A percentile compares a stretch with the other conserved stretches of the same genome.
Conservation (phyloP, 1,139 yeast genomes). For the Keqinozyma sinolaborantium region DNA sequence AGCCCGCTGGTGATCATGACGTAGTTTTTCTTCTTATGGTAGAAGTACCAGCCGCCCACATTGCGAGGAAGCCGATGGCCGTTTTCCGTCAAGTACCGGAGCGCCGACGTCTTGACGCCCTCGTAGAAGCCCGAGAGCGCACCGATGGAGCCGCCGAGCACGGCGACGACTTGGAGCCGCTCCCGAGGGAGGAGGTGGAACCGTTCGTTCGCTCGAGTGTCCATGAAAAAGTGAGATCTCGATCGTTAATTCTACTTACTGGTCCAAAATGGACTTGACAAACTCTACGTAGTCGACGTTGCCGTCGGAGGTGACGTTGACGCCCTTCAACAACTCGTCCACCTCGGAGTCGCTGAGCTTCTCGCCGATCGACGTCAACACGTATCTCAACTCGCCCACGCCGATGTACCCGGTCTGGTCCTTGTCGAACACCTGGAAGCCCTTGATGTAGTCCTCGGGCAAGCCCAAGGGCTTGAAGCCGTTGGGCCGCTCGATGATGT, state of each 20-base stretch:
- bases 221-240: background rate
- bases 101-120: conserved; percentile 56
- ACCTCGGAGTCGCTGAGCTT: conserved; percentile 87
- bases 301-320: conserved; percentile 89
- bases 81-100: conserved; percentile 71
- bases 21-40: conserved; percentile 81
- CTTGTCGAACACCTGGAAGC: conserved; percentile 97
- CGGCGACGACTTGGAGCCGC: conserved; percentile 28
- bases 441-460: conserved; percentile 94
- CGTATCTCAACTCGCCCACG: conserved; percentile 93
- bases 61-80: conserved; percentile 78
- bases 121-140: conserved; percentile 58
- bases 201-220: conserved; percentile 24
- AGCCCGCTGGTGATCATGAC: conserved; percentile 61
- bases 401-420: conserved; percentile 94
- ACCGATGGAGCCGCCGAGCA: conserved; percentile 52
- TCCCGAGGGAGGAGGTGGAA: conserved; percentile 39
- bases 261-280: conserved; percentile 90
- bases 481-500: conserved; percentile 80
- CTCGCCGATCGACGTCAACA: conserved; percentile 91
- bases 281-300: conserved; percentile 93
- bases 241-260: conserved; percentile 32
- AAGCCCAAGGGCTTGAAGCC: conserved; percentile 90
- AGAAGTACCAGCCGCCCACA: conserved; percentile 86
- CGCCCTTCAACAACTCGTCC: conserved; percentile 93